Conservation (phyloP, 495 filamentous ascomycete species). For the Pseudevernia furfuracea region DNA sequence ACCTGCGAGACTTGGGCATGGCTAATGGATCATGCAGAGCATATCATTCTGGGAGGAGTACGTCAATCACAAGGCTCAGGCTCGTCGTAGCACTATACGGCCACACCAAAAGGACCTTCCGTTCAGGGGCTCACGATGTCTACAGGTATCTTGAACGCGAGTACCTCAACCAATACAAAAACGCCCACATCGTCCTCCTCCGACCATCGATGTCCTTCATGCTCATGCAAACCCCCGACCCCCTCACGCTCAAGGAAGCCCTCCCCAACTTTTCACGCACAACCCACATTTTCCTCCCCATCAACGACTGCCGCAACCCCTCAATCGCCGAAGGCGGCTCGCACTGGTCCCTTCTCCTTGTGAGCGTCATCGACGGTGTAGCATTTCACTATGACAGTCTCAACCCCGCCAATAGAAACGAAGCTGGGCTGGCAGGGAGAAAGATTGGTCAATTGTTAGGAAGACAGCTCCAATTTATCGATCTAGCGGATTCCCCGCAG, state of each 20-base stretch:
- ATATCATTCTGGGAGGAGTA: constrained; percentile 99
- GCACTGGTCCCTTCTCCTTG: constrained; percentile 92
- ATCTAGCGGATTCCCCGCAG: constrained; percentile 77
- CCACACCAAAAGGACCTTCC: neutral
- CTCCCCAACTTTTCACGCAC: constrained; percentile 70
- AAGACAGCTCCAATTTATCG: constrained; percentile 56
- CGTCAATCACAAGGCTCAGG: constrained; percentile 27
- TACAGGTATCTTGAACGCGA: constrained; percentile 83
- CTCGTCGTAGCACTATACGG: neutral
- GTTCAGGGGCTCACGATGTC: neutral
- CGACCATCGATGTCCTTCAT: constrained; percentile 92
- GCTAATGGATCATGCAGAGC: constrained; percentile 40
- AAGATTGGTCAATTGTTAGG: constrained; percentile 60
- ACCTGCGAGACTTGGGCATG: neutral
- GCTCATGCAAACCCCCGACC: constrained; percentile 74
- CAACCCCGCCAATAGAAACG: constrained; percentile 63
- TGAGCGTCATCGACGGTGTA: constrained; percentile 78
- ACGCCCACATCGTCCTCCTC: constrained; percentile 81
- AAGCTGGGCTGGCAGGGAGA: constrained; percentile 56
- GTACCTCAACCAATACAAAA: constrained; percentile 62
- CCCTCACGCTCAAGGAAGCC: constrained; percentile 62
- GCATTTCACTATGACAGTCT: constrained; percentile 96
- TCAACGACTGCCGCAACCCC: constrained; percentile 80
- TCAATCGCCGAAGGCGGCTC: constrained; percentile 75
- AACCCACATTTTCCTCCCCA: constrained; percentile 93